Evolutionary conservation across 1,284 basidiomycete species (phyloP), one percentile per base, ranked within the genome.

Genomic region (Cryptococcus wingfieldii): DNA sequence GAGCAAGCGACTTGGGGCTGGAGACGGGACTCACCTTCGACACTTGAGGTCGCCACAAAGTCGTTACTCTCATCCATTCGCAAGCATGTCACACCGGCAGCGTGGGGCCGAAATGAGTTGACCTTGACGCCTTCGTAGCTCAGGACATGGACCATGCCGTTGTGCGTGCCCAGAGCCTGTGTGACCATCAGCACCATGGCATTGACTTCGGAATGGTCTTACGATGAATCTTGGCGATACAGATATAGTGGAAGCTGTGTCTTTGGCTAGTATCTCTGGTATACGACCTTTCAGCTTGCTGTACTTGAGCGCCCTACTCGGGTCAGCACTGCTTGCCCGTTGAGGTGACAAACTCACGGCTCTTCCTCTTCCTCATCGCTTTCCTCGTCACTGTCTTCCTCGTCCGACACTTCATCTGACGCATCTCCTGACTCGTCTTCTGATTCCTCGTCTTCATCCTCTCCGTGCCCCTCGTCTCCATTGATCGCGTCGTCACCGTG

Each of bases 31-130:
- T 77, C 74, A 90, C 93, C 96, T 76, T 98, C 95, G 69, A 98
- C 86, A 6, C 91, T 93, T 0, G 94, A 89, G 9, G 92, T 94
- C 1, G 87, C 92, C 5, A 98, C 84, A 71, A 92, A 98, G 56
- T 97, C 92, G 43, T 84, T 86, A 1, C 88, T 88, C 50, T 83
- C 79, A 73, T 98, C 95, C 67, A 98, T 82, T 49, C 84, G 84
- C 38, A 98, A 85, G 69, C 92, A 91, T 48, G 86, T 84, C 51
- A 98, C 82, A 18, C 88, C 89, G 0, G 95, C 95, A n/a, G 86
- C 82, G 70, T 99, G 96, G 3, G 90, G 89, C 61, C 91, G 86
- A 73, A 88, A 96, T 5, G 90, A 92, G 77, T 92, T 94, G 75
- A 95, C 82, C 50, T 89, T 85, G 58, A 86, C 84, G 9, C 93